These are phyloP conservation scores for Phalaenopsis equestris DNA, from an alignment of 106 monocot genomes.

Conservation along the genomic window DNA sequence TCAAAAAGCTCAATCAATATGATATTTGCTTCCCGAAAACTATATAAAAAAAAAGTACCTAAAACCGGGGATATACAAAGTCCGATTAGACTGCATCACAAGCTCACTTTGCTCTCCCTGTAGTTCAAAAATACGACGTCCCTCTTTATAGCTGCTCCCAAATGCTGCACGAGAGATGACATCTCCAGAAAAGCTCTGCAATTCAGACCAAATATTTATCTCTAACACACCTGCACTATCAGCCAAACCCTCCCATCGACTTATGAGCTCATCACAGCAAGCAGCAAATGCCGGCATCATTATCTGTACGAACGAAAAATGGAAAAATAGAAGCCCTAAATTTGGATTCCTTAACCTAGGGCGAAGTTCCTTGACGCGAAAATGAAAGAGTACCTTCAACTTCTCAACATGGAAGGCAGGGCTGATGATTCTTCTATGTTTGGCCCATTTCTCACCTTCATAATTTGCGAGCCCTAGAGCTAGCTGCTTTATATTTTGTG, in stretches of 20 bases:
- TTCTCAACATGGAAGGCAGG: slow-evolving; percentile 83
- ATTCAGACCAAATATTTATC: slow-evolving; percentile 47
- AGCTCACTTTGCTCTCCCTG: slow-evolving; percentile 30
- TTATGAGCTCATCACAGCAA: slow-evolving; percentile 30
- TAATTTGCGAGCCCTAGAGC: slow-evolving; percentile 28
- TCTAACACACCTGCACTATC: slow-evolving; percentile 19
- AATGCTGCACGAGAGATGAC: slow-evolving; percentile 58
- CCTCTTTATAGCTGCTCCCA: slow-evolving; percentile 40
- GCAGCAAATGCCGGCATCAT: slow-evolving; percentile 18
- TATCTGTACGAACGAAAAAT: not conserved
- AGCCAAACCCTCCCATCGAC: slow-evolving; percentile 15
- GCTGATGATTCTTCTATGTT: slow-evolving; percentile 60
- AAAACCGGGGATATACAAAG: slow-evolving; percentile 39
- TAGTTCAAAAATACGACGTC: slow-evolving; percentile 32
- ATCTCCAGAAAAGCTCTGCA: slow-evolving; percentile 55
- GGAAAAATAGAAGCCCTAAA: no score
- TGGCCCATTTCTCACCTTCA: slow-evolving; percentile 81
- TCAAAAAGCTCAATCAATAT: no score
- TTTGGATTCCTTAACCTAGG: no score
- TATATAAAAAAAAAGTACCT: slow-evolving; percentile 15
- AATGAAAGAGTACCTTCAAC: slow-evolving; percentile 42
- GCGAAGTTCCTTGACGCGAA: no score
- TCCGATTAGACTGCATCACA: slow-evolving; percentile 12
- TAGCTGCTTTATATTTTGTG: slow-evolving; percentile 10
- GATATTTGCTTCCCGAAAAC: not conserved